Conservation (phyloP, 1,284 basidiomycete genomes). For the Ustilago vetiveriae region DNA sequence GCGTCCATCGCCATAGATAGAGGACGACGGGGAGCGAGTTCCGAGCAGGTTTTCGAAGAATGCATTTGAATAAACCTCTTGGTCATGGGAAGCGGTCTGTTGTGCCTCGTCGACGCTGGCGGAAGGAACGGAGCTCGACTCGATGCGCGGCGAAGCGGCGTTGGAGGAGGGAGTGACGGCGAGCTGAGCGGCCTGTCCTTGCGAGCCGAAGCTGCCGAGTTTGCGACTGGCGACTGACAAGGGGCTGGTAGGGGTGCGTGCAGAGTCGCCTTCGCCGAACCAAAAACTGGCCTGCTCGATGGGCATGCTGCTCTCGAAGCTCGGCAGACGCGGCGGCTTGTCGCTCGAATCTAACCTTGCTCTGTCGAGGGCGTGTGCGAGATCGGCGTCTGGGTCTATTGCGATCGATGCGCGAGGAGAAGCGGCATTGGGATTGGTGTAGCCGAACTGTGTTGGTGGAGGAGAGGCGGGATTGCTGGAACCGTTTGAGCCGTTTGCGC, state of each 20-base stretch:
- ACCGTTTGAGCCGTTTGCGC: conserved; percentile 2
- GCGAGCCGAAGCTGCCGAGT: conserved; percentile 42
- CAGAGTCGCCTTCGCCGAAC: conserved; percentile 33
- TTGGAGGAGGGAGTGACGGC: conserved; percentile 18
- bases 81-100: conserved; percentile 30
- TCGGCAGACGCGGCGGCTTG: conserved; percentile 44
- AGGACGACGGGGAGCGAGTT: conserved; percentile 49
- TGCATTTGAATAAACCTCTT: conserved; percentile 42
- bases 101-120: conserved; percentile 14
- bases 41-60: conserved; percentile 42
- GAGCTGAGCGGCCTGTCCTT: conserved; percentile 31
- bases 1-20: conserved; percentile 50
- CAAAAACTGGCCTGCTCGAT: conserved; percentile 36
- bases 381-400: conserved; percentile 16
- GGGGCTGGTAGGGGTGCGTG: conserved; percentile 36
- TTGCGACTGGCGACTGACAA: conserved; percentile 22
- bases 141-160: conserved; percentile 29
- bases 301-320: conserved; percentile 41
- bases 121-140: conserved; percentile 1
- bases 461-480: conserved; percentile 3
- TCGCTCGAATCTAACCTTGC: conserved; percentile 21
- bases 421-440: conserved; percentile 32
- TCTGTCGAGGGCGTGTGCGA: conserved; percentile 12
- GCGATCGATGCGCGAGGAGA: conserved; percentile 40
- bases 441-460: conserved; percentile 11